Evolutionary conservation across 805 yeast genomes (phyloP), one percentile per base, ranked within the genome.

Genomic region (Ogataea allantospora): DNA sequence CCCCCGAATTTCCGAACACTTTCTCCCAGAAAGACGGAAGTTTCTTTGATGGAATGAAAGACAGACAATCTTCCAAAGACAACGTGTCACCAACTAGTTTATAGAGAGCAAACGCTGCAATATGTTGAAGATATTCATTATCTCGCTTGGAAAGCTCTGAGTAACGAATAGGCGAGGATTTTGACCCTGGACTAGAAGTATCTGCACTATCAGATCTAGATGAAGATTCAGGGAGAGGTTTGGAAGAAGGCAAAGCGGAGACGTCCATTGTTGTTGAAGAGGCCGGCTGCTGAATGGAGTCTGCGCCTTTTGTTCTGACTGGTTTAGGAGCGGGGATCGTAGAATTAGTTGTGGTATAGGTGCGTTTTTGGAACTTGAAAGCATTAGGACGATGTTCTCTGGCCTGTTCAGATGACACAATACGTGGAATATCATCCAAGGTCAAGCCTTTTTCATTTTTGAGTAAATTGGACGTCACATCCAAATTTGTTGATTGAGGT

Each of bases 331-430:
- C 51, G 1, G 67, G 66, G 9, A 59, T 64, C 58, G 51, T 68
- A 54, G 55, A 68, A 45, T 43, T 68, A 46, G 57, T 42, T 1
- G 57, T 48, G 16, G 58, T 48, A 33, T 51, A 56, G 17, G 52
- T 43, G 35, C 63, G 49, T 30, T 78, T 78, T 54, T 84, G 89
- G 61, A 84, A 95, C 42, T 83, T 80, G 63, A 83, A 89, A 0
- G 96, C 95, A 60, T 88, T 88, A 2, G 97, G 96, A 41, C 95
- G 73, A 54, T 85, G 83, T 44, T 87, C 96, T 46, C 96, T 71
- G 0, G 98, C 96, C 60, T 91, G 96, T 53, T 93, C 97, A 7
- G 95, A 91, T 2, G 97, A 95, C 6, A 93, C 97, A 55, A 93
- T 91, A 48, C 98, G 73, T 6, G 98, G 96, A 51, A 93, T 93